Evolutionary conservation across 2,329 filamentous ascomycete species (phyloP), one percentile per base, ranked within the genome.

Genomic region (Nemania sp.): DNA sequence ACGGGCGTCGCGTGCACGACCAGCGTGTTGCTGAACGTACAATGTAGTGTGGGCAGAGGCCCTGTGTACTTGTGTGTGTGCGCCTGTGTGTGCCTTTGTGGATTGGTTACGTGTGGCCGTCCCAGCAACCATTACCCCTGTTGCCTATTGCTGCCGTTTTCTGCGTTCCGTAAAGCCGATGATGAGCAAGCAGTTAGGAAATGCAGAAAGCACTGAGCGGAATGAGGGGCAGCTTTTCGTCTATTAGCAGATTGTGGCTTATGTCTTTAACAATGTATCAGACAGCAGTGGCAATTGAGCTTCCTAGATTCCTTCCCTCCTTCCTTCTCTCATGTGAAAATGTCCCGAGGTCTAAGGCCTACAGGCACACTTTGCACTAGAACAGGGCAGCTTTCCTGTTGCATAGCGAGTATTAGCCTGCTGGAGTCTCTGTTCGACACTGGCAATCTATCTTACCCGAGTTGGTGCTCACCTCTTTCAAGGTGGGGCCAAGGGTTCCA

Each of bases 1-100:
- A 42, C 23, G 39, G 26, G 52, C 48, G 40, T 61, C 57, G 57
- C 59, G 58, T 57, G 52, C 57, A 57, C 59, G 57, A 59, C 57
- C 47, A 57, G 61, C 60, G 59, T 59, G 57, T 37, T 48, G 28
- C 52, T 36, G 12, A 36, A 31, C n/a, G 26, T 11, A 28, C 26
- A 28, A 36, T n/a, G n/a, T 28, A 12, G 26, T 28, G 26, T 6
- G 6, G 12, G 12, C 26, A 28, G 26, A 28, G 26, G 6, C 12
- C 5, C 8, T 34, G 31, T n/a, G n/a, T 9, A 15, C n/a, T 34
- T 34, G 14, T 34, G 31, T 34, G 31, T n/a, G 31, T 7, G 15
- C 26, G 26, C n/a, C n/a, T n/a, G n/a, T n/a, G n/a, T n/a, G n/a
- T n/a, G n/a, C n/a, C n/a, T n/a, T n/a, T n/a, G n/a, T n/a, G n/a